Base-by-base conservation (phyloP, 441 rosid species). In the Croton setiger region DNA sequence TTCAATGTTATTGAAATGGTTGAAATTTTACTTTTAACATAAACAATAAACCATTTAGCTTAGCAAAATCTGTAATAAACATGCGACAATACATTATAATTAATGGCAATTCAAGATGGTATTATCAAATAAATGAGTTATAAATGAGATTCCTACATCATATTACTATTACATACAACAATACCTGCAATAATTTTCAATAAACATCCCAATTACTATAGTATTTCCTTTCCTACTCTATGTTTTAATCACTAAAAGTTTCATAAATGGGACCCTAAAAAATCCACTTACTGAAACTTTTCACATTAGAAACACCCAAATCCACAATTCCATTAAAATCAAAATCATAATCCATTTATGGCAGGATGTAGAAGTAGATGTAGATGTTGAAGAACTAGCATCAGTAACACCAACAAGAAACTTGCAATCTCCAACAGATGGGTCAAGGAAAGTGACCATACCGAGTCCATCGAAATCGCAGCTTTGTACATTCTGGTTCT, bases 341-440 rank as follows among this genome's bases (percentile, higher is more conserved):
- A 79, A 82, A 71, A 59, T 53, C 27, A 73, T 15, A 45, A 70
- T 36, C 84, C 82, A 76, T 65, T 81, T 64, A 55, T 43, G 63
- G 66, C 68, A 56, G 31, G 63, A 41, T 66, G 72, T 47, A 33
- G 73, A 69, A 8, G 2, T 27, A 27, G 31, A 27, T 27, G 31
- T 2, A 27, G 31, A 27, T 27, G 31, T 68, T 15, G 92, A 78
- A 18, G 78, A 76, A 66, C 55, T 79, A 62, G 27, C 47, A 58
- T 85, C 90, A 7, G 92, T 79, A 61, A 94, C 97, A 13, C 96
- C 97, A 17, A 94, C 97, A 64, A 91, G 94, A 83, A 94, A 91
- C 81, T 88, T 79, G 75, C 96, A 91, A 7, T 87, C 90, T 23
- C 98, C 97, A 21, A 91, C 82, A 0, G 97, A 94, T 31, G 97